A percentile compares a stretch with the other conserved stretches of the same genome.
These are phyloP conservation scores for Castanea crenata DNA, from an alignment of 306 rosid species.

Conservation along the genomic window DNA sequence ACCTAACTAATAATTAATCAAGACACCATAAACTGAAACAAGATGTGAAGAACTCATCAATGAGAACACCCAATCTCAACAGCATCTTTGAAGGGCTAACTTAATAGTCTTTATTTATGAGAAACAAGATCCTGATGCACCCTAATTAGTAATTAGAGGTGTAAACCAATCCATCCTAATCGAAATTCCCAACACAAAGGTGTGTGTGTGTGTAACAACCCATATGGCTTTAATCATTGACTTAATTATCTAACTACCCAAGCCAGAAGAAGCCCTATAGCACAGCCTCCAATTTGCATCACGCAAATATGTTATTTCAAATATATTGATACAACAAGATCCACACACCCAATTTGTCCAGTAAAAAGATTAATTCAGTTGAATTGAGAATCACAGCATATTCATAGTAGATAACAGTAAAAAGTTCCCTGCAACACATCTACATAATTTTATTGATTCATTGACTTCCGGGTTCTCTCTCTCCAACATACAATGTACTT, in stretches of 20 bases:
- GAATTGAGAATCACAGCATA: neutral
- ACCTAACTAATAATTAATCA: neutral
- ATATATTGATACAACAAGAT: constrained; percentile 5
- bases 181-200: neutral
- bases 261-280: neutral
- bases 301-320: neutral
- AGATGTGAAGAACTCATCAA: neutral
- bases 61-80: neutral
- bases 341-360: neutral
- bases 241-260: neutral
- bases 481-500: neutral
- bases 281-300: neutral
- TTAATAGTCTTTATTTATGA: neutral
- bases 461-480: neutral
- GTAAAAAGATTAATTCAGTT: neutral
- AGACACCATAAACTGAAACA: neutral
- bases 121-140: neutral
- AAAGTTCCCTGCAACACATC: neutral
- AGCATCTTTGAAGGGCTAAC: neutral
- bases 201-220: neutral
- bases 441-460: neutral
- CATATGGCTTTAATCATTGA: neutral
- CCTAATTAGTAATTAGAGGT: neutral
- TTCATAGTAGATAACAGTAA: neutral
- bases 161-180: neutral